Base-by-base conservation (phyloP, 352 stramenopile species). In the Blastocystis sp. region DNA sequence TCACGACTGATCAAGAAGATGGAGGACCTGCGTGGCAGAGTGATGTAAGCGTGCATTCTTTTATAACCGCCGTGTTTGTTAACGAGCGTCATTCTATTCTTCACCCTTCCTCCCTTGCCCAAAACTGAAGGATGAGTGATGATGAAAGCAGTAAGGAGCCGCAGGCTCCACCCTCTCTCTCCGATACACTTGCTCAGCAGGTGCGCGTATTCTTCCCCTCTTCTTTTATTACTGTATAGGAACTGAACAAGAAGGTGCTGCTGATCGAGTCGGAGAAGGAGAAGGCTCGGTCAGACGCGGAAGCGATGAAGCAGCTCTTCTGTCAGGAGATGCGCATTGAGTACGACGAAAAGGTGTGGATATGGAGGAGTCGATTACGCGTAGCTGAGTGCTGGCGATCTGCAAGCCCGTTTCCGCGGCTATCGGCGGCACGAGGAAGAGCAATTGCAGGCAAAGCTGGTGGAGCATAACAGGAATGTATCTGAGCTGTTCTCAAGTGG, bases 1-100 rank as follows among this genome's bases (percentile, higher is more conserved):
- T 93, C 93, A 1, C 96, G 98, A 89, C 94, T 99, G 77, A 93
- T 98, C 63, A 98, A 99, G 90, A 99, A 98, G 91, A 93, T 99
- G 24, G 96, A 99, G 91, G 96, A 98, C 89, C 97, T 98, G 89
- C 93, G 95, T 89, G 98, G 98, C 91, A 92, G 94, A 62, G 90
- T 99, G 34, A 89, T 99, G 52, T 98, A 98, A 60, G 64, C 43
- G 3, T 24, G 64, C 40, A 38, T 69, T 66, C n/a, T 40, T 6
- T 17, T 66, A 7, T 40, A 66, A 66, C 61, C 28, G 11, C 3
- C 0, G 4, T 17, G 10, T 66, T 34, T 40, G 14, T 40, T 66
- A 66, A n/a, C 28, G 61, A 40, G 61, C 40, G 7, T 66, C 61
- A 40, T 34, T 40, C 40, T 14, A 21, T 61, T 19, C 19, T 61